Conservation (phyloP, 768 basidiomycete genomes). For the Pleurotus ostreatus region DNA sequence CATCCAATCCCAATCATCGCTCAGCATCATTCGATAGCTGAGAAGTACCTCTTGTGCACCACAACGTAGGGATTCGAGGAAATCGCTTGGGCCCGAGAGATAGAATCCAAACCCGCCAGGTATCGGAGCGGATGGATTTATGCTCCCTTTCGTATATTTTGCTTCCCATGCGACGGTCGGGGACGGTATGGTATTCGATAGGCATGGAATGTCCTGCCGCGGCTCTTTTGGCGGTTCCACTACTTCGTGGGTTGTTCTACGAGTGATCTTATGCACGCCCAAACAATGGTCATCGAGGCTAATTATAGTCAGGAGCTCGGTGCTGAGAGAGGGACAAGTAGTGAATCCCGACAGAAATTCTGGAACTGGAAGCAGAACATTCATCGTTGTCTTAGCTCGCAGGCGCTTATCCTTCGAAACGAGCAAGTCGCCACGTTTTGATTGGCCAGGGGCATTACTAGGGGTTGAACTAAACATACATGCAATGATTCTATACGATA, state of each 20-base stretch:
- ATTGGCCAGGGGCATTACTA: too few relatives aligned
- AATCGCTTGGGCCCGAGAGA: slow-evolving; percentile 47
- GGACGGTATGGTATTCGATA: slow-evolving; percentile 5
- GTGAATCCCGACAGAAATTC: slow-evolving; percentile 38
- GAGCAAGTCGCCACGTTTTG: too few relatives aligned
- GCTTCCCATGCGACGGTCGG: slow-evolving; percentile 55
- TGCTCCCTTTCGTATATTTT: slow-evolving; percentile 54
- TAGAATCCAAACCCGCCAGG: slow-evolving; percentile 74
- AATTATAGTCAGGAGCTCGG: slow-evolving; percentile 20
- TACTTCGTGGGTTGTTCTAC: slow-evolving; percentile 27
- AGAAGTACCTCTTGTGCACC: slow-evolving; percentile 53
- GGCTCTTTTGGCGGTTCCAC: slow-evolving; percentile 24
- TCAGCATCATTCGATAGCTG: slow-evolving; percentile 65
- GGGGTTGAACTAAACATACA: neutral
- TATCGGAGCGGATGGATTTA: slow-evolving; percentile 47
- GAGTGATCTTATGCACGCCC: slow-evolving; percentile 45
- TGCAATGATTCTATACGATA: slow-evolving; percentile 5
- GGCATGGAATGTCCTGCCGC: neutral
- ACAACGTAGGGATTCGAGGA: slow-evolving; percentile 28
- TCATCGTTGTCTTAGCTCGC: neutral
- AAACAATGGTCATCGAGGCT: slow-evolving; percentile 38
- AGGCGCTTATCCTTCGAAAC: too few relatives aligned
- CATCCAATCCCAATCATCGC: slow-evolving; percentile 60
- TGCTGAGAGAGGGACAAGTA: slow-evolving; percentile 25
- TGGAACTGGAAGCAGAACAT: slow-evolving; percentile 19